Conservation (phyloP, 2,329 filamentous ascomycete genomes). For the Colletotrichum brevisporum region DNA sequence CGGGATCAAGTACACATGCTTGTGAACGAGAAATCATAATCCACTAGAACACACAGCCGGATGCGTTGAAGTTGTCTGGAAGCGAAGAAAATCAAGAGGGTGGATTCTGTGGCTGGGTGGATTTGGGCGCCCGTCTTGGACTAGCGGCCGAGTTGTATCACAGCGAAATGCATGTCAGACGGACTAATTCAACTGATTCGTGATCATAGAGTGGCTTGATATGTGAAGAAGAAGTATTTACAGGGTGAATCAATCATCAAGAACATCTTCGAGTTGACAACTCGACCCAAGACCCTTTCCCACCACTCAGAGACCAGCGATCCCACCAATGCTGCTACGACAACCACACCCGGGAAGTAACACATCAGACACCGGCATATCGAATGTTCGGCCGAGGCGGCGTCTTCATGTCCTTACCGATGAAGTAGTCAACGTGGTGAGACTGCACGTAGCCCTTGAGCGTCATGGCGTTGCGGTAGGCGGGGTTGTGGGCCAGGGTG, state of each 20-base stretch:
- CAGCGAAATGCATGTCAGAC: no score
- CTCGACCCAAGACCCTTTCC: no score
- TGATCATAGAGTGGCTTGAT: no score
- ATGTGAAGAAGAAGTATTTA: no score
- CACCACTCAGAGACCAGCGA: no score
- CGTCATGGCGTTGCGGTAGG: conserved; percentile 45
- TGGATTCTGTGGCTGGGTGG: background rate
- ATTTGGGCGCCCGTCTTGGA: background rate
- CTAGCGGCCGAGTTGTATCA: background rate
- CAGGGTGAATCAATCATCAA: no score
- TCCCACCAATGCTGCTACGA: no score
- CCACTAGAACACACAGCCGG: conserved; percentile 19
- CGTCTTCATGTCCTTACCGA: conserved; percentile 41
- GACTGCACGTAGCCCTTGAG: conserved; percentile 45
- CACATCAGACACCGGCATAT: conserved; percentile 1
- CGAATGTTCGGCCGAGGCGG: conserved; percentile 37
- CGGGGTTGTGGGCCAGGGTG: conserved; percentile 45
- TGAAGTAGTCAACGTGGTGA: conserved; percentile 44
- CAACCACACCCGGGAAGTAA: no score
- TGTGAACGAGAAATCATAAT: conserved; percentile 20
- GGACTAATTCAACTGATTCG: no score
- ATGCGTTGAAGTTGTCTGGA: background rate
- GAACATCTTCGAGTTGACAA: no score
- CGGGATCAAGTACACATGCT: background rate
- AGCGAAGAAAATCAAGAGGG: background rate